Conservation (phyloP, 176 grass and related monocot genomes). For the Lolium rigidum region DNA sequence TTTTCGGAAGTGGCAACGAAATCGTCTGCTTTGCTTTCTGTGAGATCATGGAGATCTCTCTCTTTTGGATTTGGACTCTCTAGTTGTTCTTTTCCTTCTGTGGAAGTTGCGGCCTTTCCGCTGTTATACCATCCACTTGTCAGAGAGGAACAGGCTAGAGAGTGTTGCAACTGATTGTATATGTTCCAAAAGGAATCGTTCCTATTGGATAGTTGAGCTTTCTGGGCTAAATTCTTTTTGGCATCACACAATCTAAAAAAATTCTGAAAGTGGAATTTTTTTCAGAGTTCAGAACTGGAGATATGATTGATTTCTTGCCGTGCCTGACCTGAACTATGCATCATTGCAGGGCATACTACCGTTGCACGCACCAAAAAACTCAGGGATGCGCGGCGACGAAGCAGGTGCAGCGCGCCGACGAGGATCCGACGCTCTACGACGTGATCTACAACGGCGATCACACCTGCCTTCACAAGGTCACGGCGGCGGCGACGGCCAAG, state of each 20-base stretch:
- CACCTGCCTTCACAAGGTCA: constrained; percentile 57
- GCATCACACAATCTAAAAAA: neutral
- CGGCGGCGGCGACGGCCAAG: neutral
- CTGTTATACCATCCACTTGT: constrained; percentile 34
- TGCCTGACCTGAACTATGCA: neutral
- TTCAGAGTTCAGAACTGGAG: neutral
- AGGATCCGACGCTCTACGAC: constrained; percentile 67
- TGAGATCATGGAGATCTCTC: constrained; percentile 18
- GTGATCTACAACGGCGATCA: constrained; percentile 64
- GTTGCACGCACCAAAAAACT: constrained; percentile 56
- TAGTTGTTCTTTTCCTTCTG: constrained; percentile 1
- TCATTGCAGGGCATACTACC: constrained; percentile 69
- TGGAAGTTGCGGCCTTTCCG: neutral
- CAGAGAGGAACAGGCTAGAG: neutral
- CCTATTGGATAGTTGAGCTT: neutral
- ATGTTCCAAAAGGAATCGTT: neutral
- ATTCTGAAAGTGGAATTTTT: neutral
- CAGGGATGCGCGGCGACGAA: constrained; percentile 71
- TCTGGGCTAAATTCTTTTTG: neutral
- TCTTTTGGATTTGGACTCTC: neutral
- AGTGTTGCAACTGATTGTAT: neutral
- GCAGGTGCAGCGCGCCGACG: constrained; percentile 71
- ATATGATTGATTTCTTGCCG: neutral
- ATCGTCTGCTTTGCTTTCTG: constrained; percentile 31
- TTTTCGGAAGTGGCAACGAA: neutral